Evolutionary conservation across 148 eudicot genomes (phyloP).

Genomic region (Rhododendron griersonianum): DNA sequence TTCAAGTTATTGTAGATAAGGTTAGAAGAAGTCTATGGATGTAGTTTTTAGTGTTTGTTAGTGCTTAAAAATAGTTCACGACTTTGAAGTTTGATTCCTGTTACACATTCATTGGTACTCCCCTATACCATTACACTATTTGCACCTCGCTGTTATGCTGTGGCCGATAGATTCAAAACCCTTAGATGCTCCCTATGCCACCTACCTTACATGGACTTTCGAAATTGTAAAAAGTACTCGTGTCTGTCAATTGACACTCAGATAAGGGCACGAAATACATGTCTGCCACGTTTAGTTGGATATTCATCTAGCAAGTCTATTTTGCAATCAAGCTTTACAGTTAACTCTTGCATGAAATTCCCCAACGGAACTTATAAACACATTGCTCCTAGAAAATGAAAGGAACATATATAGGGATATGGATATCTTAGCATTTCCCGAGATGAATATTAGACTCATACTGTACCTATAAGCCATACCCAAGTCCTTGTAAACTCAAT

Average conservation of each 20-base stretch:
- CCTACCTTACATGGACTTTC: background rate
- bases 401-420: background rate
- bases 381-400: background rate
- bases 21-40: background rate
- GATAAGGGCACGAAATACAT: background rate
- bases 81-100: background rate
- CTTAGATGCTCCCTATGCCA: background rate
- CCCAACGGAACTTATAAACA: background rate
- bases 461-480: background rate
- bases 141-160: background rate
- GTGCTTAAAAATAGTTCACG: background rate
- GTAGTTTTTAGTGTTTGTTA: background rate
- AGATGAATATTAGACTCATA: background rate
- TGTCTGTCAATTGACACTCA: background rate
- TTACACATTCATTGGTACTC: background rate
- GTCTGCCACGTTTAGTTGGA: background rate
- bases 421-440: background rate
- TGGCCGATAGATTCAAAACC: background rate
- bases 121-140: background rate
- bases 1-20: background rate
- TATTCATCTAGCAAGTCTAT: background rate
- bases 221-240: background rate
- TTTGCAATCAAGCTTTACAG: background rate
- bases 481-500: background rate
- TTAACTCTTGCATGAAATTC: background rate